These are phyloP conservation scores for Globisporangium megalacanthum DNA, from an alignment of 352 stramenopile species.

Conservation along the genomic window DNA sequence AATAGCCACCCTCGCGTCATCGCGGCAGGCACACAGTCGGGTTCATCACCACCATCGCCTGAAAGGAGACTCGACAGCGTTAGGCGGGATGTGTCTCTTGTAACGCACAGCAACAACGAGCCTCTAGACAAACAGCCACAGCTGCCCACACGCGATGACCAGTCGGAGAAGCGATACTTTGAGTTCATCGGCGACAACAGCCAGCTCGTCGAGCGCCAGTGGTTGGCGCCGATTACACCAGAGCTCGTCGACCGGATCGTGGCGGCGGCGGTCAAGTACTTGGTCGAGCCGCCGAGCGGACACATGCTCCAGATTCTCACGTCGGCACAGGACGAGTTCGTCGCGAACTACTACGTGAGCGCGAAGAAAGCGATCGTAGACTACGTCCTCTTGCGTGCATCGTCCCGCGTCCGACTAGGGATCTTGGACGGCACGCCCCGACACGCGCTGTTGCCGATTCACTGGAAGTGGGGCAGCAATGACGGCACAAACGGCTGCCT, in stretches of 20 bases:
- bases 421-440: conserved; percentile 43
- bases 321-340: conserved; percentile 35
- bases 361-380: conserved; percentile 75
- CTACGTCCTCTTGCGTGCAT: conserved; percentile 48
- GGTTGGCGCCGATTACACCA: conserved; percentile 29
- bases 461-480: conserved; percentile 70
- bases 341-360: conserved; percentile 56
- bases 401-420: conserved; percentile 35
- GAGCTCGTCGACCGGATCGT: conserved; percentile 39
- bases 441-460: conserved; percentile 32
- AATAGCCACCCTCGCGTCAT: not conserved
- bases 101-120: not conserved
- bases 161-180: conserved; percentile 53
- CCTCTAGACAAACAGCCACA: no score
- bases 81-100: no score
- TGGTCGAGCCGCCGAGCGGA: conserved; percentile 21
- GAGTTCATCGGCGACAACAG: conserved; percentile 35
- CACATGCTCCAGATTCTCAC: conserved; percentile 41
- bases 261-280: conserved; percentile 46
- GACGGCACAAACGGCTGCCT: conserved; percentile 43
- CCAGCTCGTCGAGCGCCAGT: conserved; percentile 32
- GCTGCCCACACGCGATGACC: not conserved
- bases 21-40: not conserved
- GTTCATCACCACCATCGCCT: not conserved
- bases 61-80: not conserved